Percentiles rank a stretch among this genome's conserved stretches.
Conservation (phyloP, 345 rosid genomes). For the Mangifera indica region DNA sequence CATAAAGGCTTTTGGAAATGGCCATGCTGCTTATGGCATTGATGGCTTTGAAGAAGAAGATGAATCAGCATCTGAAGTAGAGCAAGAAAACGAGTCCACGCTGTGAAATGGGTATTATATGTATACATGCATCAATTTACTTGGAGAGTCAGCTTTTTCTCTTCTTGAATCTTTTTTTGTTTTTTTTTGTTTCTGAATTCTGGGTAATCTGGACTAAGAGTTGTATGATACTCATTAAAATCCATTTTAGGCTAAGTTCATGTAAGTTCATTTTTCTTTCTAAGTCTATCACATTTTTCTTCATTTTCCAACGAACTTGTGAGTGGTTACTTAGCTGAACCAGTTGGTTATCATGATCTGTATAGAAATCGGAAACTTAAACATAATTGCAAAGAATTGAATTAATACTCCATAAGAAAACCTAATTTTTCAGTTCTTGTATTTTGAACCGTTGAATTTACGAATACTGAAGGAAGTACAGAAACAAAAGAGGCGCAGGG, state of each 20-base stretch:
- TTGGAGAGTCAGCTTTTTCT: conserved; percentile 23
- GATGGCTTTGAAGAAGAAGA: conserved; percentile 58
- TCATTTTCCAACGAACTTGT: neutral
- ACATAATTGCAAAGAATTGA: too few species aligned
- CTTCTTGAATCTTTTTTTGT: neutral
- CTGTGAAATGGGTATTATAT: conserved; percentile 15
- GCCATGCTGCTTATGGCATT: conserved; percentile 51
- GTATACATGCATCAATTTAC: conserved; percentile 17
- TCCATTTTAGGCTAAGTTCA: conserved; percentile 26
- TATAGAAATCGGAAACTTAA: neutral
- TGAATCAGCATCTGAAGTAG: conserved; percentile 58
- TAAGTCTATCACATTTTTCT: conserved; percentile 8
- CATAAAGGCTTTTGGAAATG: conserved; percentile 51
- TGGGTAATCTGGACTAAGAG: conserved; percentile 12
- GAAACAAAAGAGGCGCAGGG: neutral
- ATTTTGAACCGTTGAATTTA: neutral
- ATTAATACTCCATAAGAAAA: neutral
- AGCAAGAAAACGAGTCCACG: conserved; percentile 42
- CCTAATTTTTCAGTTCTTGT: too few species aligned
- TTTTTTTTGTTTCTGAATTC: neutral
- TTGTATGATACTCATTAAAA: conserved; percentile 20
- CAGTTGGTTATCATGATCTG: neutral
- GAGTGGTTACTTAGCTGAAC: neutral
- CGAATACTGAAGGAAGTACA: neutral
- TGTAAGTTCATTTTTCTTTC: conserved; percentile 25